Base-by-base conservation (phyloP, 2,329 filamentous ascomycete genomes). In the Acrodontium crateriforme region DNA sequence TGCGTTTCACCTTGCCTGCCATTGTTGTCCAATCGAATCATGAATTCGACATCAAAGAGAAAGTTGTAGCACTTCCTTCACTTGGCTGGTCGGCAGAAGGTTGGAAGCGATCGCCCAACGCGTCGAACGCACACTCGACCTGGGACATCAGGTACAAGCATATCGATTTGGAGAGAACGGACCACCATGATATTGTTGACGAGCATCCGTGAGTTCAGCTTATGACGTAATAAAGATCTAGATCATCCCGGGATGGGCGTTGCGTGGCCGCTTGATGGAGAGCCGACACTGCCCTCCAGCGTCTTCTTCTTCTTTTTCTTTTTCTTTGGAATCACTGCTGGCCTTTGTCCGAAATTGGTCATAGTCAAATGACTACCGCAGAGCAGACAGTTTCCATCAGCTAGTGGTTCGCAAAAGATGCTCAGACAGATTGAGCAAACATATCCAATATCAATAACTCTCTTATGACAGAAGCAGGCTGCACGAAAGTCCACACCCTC, bases 371-470 rank as follows among this genome's bases (percentile, higher is more conserved):
- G 71, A 3, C 79, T 87, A 2, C 79, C 82, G 51, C 84, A 93
- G 0, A 83, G 92, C 38, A 89, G 59, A 52, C 84, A 93, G 38
- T 76, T 70, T 2, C 71, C 72, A 28, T 71, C 69, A 36, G 65
- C 60, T 1, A 70, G 60, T 16, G 70, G 66, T 24, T 69, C 62
- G 58, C 84, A 93, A 52, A 92, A 93, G 45, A 92, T 98, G 54
- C 82, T 92, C 24, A 98, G 63, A 50, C 89, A 98, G 42, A 98
- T 84, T 36, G 82, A 92, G 62, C 89, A 98, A 19, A 98, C 87
- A 51, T 82, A 98, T 6, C 85, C 89, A 2, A 85, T 73, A 55
- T 94, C 83, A 23, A 98, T 78, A 12, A 95, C 83, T 18, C 72
- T 73, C 27, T 87, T 69, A 57, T 98, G 89, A 52, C 89, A 98